Evolutionary conservation across 2,329 filamentous ascomycete species (phyloP), one percentile per base, ranked within the genome.

Genomic region (Verruconis gallopava): DNA sequence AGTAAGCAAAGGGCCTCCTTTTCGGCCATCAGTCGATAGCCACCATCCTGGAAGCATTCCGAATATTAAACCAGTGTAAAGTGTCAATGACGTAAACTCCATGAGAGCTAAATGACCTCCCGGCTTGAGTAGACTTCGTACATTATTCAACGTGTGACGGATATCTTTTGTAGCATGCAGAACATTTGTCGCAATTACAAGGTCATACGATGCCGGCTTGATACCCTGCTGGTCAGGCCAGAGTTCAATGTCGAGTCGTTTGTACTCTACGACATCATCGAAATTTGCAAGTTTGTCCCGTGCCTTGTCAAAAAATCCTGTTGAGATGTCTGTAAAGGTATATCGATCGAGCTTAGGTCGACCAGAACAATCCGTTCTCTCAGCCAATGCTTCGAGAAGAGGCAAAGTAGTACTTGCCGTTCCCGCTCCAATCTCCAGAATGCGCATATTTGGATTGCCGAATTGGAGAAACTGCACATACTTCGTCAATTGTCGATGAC

Each of bases 11-110:
- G 38, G 38, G 22, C 38, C 21, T 5, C 17, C 11, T 36, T 6
- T 9, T 9, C 33, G 33, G 11, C 11, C 6, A 9, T 36, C 33
- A 12, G 9, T 15, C 11, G 33, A 36, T 13, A 22, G 38, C 54
- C 54, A 56, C 50, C 51, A 54, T 4, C 49, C 53, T 6, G 49
- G 48, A 12, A 56, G 40, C 2, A 50, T 40, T 5, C 53, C 54
- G 37, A 56, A 52, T 22, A 48, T 49, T 37, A 44, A 45, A 18
- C 46, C 46, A 12, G 21, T 17, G 12, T 12, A 12, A 21, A 20
- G 12, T 4, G 42, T 21, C 6, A 15, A 38, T 21, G 33, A 4
- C 3, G 32, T 42, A 3, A 40, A 40, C 37, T 53, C 52, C 2
- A 40, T 12, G 3, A 53, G 17, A 4, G 54, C 21, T 2, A 55